Conservation (phyloP, 805 yeast species). For the Pichia eremophila region DNA sequence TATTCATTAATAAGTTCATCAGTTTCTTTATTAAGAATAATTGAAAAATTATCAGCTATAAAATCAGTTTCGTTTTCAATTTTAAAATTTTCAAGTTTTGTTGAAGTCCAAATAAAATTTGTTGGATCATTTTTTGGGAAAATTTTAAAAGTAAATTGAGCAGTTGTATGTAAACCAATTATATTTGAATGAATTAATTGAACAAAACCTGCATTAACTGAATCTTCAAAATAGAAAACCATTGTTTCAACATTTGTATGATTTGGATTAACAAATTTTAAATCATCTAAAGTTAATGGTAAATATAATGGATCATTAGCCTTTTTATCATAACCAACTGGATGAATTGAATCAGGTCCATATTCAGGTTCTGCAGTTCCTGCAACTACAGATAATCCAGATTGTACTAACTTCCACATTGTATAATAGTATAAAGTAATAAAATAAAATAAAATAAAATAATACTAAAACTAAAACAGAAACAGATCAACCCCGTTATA, state of each 20-base stretch:
- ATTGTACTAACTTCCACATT: conserved; percentile 29
- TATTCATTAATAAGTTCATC: conserved; percentile 27
- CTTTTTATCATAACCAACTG: conserved; percentile 40
- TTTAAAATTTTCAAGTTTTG: conserved; percentile 71
- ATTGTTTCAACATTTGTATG: conserved; percentile 93
- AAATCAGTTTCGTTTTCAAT: conserved; percentile 63
- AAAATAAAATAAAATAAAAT: no score
- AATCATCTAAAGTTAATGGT: conserved; percentile 55
- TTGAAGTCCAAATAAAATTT: conserved; percentile 78
- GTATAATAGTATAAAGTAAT: no score
- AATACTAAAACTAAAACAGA: no score
- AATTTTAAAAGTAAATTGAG: conserved; percentile 88
- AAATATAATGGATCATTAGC: conserved; percentile 49
- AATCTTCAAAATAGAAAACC: conserved; percentile 70
- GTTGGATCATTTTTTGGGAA: conserved; percentile 46
- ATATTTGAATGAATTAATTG: conserved; percentile 92
- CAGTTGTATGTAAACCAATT: conserved; percentile 78
- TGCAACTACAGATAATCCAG: conserved; percentile 72
- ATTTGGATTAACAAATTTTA: conserved; percentile 63
- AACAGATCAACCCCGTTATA: no score
- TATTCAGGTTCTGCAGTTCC: conserved; percentile 97
- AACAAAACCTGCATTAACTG: conserved; percentile 74
- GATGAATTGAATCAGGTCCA: conserved; percentile 83
- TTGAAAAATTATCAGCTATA: conserved; percentile 62
- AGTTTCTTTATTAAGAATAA: conserved; percentile 46